Evolutionary conservation across 1,139 yeast genomes (phyloP).

Genomic region (Suhomyces yuchorum): DNA sequence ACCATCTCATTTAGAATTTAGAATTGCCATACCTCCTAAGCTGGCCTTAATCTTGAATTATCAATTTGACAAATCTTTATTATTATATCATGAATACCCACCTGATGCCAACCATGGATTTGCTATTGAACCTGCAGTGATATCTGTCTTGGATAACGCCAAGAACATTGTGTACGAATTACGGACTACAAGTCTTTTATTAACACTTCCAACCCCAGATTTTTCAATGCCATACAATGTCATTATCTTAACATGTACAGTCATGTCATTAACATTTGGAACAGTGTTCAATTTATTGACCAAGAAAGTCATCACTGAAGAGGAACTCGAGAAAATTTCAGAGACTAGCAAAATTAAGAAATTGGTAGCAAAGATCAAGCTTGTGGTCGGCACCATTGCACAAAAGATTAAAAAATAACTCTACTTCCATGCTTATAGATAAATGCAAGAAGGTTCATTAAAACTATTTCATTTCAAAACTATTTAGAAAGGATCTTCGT

Average conservation of each 20-base stretch:
- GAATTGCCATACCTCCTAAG: constrained; percentile 62
- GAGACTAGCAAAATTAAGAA: constrained; percentile 27
- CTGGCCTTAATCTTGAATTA: constrained; percentile 67
- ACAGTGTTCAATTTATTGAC: constrained; percentile 77
- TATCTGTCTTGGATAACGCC: constrained; percentile 47
- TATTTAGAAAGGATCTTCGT: constrained; percentile 83
- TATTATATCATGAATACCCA: constrained; percentile 89
- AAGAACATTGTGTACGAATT: constrained; percentile 48
- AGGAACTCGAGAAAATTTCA: constrained; percentile 58
- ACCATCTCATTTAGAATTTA: constrained; percentile 82
- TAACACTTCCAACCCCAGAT: constrained; percentile 95
- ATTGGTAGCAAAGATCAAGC: constrained; percentile 20
- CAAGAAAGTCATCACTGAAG: constrained; percentile 75
- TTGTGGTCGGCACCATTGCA: constrained; percentile 13
- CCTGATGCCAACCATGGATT: constrained; percentile 99
- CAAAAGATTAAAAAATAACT: constrained; percentile 8
- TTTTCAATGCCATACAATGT: constrained; percentile 99
- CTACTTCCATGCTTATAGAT: neutral
- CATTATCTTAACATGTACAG: constrained; percentile 89
- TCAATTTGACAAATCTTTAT: constrained; percentile 82
- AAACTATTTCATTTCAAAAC: neutral
- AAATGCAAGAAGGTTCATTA: neutral
- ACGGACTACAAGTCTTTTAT: constrained; percentile 81
- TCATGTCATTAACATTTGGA: constrained; percentile 91
- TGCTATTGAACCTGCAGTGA: constrained; percentile 86